Conservation (phyloP, 2,329 filamentous ascomycete species). For the Atkinsonella texensis region DNA sequence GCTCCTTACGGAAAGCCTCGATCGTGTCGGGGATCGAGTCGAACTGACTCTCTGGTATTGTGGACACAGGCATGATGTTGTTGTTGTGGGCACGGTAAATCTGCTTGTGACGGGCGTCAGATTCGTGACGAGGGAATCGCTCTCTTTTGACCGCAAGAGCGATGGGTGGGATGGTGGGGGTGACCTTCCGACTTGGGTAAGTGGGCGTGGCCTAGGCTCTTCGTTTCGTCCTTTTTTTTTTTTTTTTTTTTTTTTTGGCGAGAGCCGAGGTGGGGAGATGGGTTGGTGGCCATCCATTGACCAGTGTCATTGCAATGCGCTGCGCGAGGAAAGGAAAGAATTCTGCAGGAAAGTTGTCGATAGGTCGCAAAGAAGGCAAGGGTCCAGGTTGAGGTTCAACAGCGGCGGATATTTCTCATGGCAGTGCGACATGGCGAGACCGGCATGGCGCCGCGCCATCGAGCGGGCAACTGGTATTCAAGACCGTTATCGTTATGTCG, state of each 20-base stretch:
- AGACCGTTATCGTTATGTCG: too few relatives aligned
- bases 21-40: constrained; percentile 54
- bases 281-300: background rate
- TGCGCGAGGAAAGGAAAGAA: too few relatives aligned
- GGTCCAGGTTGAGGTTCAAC: too few relatives aligned
- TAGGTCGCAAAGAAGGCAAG: too few relatives aligned
- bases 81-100: constrained; percentile 7
- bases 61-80: constrained; percentile 34
- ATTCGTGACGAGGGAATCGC: background rate
- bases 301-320: too few relatives aligned
- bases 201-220: background rate
- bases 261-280: too few relatives aligned
- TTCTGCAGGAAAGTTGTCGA: too few relatives aligned
- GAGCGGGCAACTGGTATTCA: too few relatives aligned
- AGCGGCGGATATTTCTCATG: too few relatives aligned
- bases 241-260: background rate
- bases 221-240: too few relatives aligned
- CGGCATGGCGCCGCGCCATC: too few relatives aligned
- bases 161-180: background rate
- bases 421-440: too few relatives aligned
- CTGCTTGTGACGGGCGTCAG: background rate
- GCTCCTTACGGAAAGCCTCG: constrained; percentile 52
- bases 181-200: background rate
- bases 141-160: background rate
- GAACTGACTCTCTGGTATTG: constrained; percentile 42